Base-by-base conservation (phyloP, 768 basidiomycete species). In the Rhodocollybia butyracea region DNA sequence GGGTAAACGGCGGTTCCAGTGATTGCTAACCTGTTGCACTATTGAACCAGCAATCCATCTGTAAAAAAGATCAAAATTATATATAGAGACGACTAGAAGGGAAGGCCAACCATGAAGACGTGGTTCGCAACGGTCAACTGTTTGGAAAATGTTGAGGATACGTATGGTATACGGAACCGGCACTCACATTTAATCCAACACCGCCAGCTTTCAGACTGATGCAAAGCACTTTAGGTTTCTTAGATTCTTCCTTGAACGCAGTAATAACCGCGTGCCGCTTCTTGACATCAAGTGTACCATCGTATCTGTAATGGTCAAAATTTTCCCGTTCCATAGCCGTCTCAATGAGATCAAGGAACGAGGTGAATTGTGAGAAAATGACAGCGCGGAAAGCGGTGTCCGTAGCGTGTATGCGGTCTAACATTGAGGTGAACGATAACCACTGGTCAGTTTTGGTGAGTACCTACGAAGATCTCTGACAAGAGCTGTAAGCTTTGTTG, bases 31-130 rank as follows among this genome's bases (percentile, higher is more conserved):
- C 48, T 3, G 79, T 84, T 0, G 90, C 89, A 4, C 88, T 82
- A 66, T 92, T 93, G 91, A 91, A 93, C 91, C 91, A 92, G 61
- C 89, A 93, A 63, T 92, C 91, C 90, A 93, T 93, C 90, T 92
- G 55, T 10, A 40, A 43, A 38, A 31, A 26, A 15, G n/a, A 2
- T 13, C 31, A 22, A 10, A 24, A 10, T 38, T 45, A 2, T 55
- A n/a, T 13, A 11, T 2, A 12, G 27, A 22, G 7, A 27, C 43
- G 8, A 7, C 24, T 17, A 34, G n/a, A 7, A 29, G 2, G 15
- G 42, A 36, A 11, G 29, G 21, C 22, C 3, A 60, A 88, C 90
- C 89, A 94, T 89, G 66, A 89, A 93, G 11, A 93, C 91, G 68
- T 92, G 78, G 63, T 93, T 91, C 6, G 91, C 91, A 12, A 76